Conservation (phyloP, 148 eudicot species). For the Rhododendron griersonianum region DNA sequence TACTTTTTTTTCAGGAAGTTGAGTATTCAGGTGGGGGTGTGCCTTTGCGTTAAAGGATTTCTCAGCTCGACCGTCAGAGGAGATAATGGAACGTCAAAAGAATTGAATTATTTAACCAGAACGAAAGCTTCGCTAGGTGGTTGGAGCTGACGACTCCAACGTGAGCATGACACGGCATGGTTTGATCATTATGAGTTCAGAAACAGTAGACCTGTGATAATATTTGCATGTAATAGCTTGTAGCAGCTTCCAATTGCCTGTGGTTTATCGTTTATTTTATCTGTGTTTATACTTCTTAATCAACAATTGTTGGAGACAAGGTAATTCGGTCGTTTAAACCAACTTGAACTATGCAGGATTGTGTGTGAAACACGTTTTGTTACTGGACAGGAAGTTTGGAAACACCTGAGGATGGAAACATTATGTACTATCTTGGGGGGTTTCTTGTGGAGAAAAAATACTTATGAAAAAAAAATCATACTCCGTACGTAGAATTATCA, state of each 20-base stretch:
- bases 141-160: not conserved
- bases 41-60: constrained; percentile 33
- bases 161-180: not conserved
- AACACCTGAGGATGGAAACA: not conserved
- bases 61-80: not conserved
- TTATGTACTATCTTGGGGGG: not conserved
- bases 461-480: too few species aligned
- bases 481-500: too few species aligned
- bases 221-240: not conserved
- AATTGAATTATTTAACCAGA: not conserved
- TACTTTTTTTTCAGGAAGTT: constrained; percentile 49
- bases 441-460: not conserved
- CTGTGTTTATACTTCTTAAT: not conserved
- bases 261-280: not conserved
- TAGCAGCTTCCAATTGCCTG: not conserved
- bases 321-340: not conserved
- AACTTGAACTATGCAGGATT: not conserved
- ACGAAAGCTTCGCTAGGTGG: not conserved
- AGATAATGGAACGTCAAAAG: not conserved
- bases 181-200: not conserved
- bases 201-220: not conserved
- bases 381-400: not conserved
- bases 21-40: constrained; percentile 90
- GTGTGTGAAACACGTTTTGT: not conserved
- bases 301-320: not conserved